These are phyloP conservation scores for Podaxis mareebaensis DNA, from an alignment of 768 basidiomycete genomes.

Conservation along the genomic window DNA sequence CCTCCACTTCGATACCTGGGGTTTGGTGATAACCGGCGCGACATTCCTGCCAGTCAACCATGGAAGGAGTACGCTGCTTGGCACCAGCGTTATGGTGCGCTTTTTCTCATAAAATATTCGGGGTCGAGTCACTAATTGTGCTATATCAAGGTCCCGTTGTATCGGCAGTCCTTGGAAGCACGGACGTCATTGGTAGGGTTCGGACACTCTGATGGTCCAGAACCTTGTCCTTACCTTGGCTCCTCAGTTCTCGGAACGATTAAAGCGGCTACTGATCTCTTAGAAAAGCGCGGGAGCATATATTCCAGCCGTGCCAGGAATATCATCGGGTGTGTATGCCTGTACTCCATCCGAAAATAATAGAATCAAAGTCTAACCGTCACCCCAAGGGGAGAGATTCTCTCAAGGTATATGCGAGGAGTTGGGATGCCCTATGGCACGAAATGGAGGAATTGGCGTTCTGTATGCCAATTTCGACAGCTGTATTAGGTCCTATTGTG, in stretches of 20 bases:
- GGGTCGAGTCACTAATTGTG: no score
- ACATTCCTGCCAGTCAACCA: background rate
- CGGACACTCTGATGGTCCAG: background rate
- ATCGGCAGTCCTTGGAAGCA: background rate
- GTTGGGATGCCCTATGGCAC: conserved; percentile 31
- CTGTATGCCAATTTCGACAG: conserved; percentile 22
- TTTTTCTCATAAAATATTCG: background rate
- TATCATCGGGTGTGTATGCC: conserved; percentile 23
- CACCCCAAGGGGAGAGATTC: conserved; percentile 24
- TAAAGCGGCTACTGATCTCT: conserved; percentile 30
- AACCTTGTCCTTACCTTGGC: background rate
- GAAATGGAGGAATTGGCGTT: conserved; percentile 33
- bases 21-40: background rate
- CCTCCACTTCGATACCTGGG: background rate
- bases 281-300: conserved; percentile 32
- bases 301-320: conserved; percentile 33
- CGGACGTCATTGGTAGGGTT: background rate
- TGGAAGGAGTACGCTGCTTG: conserved; percentile 2
- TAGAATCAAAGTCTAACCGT: background rate
- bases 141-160: background rate
- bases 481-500: background rate
- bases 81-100: background rate
- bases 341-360: background rate
- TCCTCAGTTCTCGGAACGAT: conserved; percentile 26
- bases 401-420: conserved; percentile 32